phyloP scores from a whole-genome alignment of 2,329 filamentous ascomycete genomes.

The Pseudogymnoascus sp. region DNA sequence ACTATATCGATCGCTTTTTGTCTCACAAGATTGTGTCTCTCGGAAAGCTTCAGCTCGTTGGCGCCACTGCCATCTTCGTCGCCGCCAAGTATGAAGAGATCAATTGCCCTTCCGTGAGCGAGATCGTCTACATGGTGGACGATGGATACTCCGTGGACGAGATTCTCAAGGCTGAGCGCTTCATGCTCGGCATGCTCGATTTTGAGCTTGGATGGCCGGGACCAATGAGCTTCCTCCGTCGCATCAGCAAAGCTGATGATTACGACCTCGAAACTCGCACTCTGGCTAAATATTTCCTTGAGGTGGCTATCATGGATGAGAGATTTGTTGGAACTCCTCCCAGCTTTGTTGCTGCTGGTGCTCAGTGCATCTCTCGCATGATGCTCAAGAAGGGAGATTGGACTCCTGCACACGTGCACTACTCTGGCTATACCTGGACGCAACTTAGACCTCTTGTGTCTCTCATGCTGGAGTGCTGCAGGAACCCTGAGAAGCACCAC shows the following conservation, averaged over 20 bases:
- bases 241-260: constrained; percentile 97
- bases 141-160: constrained; percentile 81
- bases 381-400: constrained; percentile 83
- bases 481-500: constrained; percentile 74
- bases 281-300: constrained; percentile 94
- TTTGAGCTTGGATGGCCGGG: constrained; percentile 98
- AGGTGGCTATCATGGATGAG: constrained; percentile 96
- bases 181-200: constrained; percentile 94
- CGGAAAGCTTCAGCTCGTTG: constrained; percentile 89
- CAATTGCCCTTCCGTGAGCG: constrained; percentile 87
- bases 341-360: constrained; percentile 83
- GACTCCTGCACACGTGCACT: constrained; percentile 79
- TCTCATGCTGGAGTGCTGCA: constrained; percentile 82
- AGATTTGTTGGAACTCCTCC: constrained; percentile 87
- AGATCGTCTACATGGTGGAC: constrained; percentile 99
- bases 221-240: constrained; percentile 93
- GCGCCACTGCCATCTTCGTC: constrained; percentile 89
- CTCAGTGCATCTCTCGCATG: constrained; percentile 82
- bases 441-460: constrained; percentile 73
- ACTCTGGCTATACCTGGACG: constrained; percentile 83
- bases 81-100: constrained; percentile 99
- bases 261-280: constrained; percentile 95
- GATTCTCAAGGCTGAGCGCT: constrained; percentile 92
- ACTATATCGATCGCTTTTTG: constrained; percentile 95
- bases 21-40: constrained; percentile 91